A percentile compares a stretch with the other conserved stretches of the same genome.
Conservation (phyloP, 23 red algal species). For the Gracilaria vermiculophylla region DNA sequence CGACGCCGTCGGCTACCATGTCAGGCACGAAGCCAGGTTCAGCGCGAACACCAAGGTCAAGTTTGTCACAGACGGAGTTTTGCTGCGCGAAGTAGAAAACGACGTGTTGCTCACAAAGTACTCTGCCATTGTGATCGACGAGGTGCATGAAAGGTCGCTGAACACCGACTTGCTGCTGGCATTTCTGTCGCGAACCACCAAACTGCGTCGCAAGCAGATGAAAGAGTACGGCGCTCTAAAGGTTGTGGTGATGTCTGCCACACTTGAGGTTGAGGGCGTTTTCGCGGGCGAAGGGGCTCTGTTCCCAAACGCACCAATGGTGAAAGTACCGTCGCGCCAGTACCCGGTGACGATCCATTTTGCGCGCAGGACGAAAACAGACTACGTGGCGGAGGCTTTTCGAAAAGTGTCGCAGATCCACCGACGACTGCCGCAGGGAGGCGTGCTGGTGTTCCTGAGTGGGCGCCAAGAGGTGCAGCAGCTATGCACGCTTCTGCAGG, state of each 20-base stretch:
- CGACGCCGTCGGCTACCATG: conserved; percentile 74
- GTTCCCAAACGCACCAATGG: conserved; percentile 72
- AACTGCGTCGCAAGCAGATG: conserved; percentile 35
- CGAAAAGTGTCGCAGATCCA: conserved; percentile 73
- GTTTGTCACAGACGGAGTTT: conserved; percentile 89
- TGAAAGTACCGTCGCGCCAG: conserved; percentile 76
- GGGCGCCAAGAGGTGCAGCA: conserved; percentile 84
- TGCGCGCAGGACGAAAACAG: conserved; percentile 51
- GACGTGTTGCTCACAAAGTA: conserved; percentile 75
- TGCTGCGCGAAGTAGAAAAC: conserved; percentile 66
- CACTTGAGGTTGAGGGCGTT: conserved; percentile 66
- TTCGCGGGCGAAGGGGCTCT: conserved; percentile 37
- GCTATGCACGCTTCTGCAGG: conserved; percentile 41
- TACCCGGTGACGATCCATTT: conserved; percentile 74
- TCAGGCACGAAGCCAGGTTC: conserved; percentile 56
- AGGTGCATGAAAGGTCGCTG: conserved; percentile 89
- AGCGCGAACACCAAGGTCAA: conserved; percentile 30
- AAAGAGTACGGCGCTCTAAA: conserved; percentile 43
- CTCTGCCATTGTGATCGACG: conserved; percentile 85
- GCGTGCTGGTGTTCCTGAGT: conserved; percentile 87
- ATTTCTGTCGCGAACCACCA: conserved; percentile 65
- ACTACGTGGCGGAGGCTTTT: conserved; percentile 83
- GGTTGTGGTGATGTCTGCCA: conserved; percentile 92
- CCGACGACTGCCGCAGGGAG: conserved; percentile 69
- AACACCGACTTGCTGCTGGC: conserved; percentile 83